These are phyloP conservation scores for Trichophaea hybrida DNA, from an alignment of 2,329 filamentous ascomycete genomes.

Conservation along the genomic window DNA sequence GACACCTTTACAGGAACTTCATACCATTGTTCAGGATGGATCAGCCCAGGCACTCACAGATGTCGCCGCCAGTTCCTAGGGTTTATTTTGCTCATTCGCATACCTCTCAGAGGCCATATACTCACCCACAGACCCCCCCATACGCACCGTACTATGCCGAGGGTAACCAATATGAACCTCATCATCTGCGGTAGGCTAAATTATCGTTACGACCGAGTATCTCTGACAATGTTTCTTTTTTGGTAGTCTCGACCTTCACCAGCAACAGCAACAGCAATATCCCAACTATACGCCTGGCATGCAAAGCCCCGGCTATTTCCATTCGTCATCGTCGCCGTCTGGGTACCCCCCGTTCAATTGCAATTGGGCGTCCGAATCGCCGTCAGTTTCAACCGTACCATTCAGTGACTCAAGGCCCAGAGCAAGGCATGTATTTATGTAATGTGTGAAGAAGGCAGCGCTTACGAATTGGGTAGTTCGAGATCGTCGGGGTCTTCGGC, in stretches of 20 bases:
- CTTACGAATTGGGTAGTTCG: not conserved
- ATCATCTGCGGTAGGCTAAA: conserved; percentile 1
- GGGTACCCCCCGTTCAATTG: not conserved
- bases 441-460: not conserved
- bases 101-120: too few species aligned
- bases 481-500: not conserved
- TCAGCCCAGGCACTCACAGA: not conserved
- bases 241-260: not conserved
- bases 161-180: not conserved
- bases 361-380: not conserved
- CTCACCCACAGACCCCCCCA: too few species aligned
- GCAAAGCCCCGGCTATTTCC: not conserved
- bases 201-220: not conserved
- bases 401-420: not conserved
- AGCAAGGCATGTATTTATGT: not conserved
- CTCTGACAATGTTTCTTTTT: not conserved
- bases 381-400: not conserved
- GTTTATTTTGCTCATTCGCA: not conserved
- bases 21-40: not conserved
- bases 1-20: not conserved
- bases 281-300: not conserved
- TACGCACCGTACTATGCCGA: too few species aligned
- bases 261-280: conserved; percentile 1
- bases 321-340: too few species aligned
- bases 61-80: not conserved